phyloP scores from a whole-genome alignment of 352 stramenopile species.

The Phytophthora crassamura region DNA sequence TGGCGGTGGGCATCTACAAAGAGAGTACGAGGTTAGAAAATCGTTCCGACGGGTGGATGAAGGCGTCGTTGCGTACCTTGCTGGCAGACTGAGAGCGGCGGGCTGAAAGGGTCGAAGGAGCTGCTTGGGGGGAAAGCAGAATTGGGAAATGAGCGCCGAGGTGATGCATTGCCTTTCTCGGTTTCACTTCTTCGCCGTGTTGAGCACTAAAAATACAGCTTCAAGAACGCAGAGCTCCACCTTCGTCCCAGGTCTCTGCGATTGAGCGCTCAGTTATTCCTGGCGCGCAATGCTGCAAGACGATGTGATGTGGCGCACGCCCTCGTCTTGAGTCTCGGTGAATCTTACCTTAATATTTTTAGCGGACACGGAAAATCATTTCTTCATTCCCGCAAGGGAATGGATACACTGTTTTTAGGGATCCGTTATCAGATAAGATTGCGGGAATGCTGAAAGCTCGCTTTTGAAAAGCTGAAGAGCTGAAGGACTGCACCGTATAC shows the following conservation, averaged over 20 bases:
- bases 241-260: slow-evolving; percentile 6
- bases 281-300: not conserved
- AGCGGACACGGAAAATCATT: too few species aligned
- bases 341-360: not conserved
- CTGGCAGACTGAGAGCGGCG: not conserved
- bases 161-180: slow-evolving; percentile 29
- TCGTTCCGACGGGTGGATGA: not conserved
- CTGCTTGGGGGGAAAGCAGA: slow-evolving; percentile 22
- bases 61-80: slow-evolving; percentile 16
- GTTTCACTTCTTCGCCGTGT: slow-evolving; percentile 8
- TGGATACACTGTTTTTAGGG: too few species aligned
- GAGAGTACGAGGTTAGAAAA: slow-evolving; percentile 7
- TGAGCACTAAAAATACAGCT: slow-evolving; percentile 39
- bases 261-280: slow-evolving; percentile 22
- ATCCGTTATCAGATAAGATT: too few species aligned
- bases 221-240: not conserved
- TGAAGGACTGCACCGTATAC: too few species aligned
- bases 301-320: too few species aligned
- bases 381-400: too few species aligned
- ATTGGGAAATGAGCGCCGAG: slow-evolving; percentile 24
- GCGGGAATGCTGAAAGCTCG: too few species aligned
- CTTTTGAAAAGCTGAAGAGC: too few species aligned
- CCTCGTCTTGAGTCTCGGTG: slow-evolving; percentile 1
- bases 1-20: slow-evolving; percentile 62
- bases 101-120: slow-evolving; percentile 5